Percentiles rank a stretch among this genome's conserved stretches.
phyloP scores from a whole-genome alignment of 768 basidiomycete genomes.

The Pisolithus marmoratus region DNA sequence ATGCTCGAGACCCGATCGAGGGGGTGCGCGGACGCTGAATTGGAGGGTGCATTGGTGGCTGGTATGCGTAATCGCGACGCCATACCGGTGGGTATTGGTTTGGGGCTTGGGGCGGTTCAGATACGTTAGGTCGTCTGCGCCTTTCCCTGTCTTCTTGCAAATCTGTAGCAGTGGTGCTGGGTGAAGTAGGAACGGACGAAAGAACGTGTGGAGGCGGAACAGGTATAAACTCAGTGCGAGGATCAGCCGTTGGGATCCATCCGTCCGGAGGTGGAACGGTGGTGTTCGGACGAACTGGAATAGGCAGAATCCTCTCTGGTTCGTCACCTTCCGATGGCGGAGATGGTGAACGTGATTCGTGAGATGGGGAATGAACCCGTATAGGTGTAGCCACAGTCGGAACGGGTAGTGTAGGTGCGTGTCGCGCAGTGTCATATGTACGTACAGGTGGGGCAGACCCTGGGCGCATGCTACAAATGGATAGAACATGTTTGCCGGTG shows the following conservation, averaged over 20 bases:
- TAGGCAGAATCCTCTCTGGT: conserved; percentile 25
- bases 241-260: conserved; percentile 26
- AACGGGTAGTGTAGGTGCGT: conserved; percentile 17
- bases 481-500: not conserved
- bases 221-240: conserved; percentile 17
- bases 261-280: conserved; percentile 13
- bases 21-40: conserved; percentile 12
- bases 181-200: conserved; percentile 11
- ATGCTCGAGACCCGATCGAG: conserved; percentile 22
- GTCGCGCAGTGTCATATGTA: conserved; percentile 10
- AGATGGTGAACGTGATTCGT: conserved; percentile 9
- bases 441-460: conserved; percentile 25
- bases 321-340: conserved; percentile 5
- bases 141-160: conserved; percentile 5
- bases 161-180: conserved; percentile 10
- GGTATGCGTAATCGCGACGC: conserved; percentile 27
- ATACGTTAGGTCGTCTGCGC: not conserved
- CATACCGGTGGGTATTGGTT: conserved; percentile 17
- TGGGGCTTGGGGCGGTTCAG: conserved; percentile 5
- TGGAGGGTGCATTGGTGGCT: conserved; percentile 3
- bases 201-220: conserved; percentile 19
- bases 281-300: conserved; percentile 21
- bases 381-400: conserved; percentile 13
- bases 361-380: conserved; percentile 17
- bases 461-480: conserved; percentile 16